A percentile compares a stretch with the other conserved stretches of the same genome.
Conservation (phyloP, 139 green algal genomes). For the Picochlorum sp. region DNA sequence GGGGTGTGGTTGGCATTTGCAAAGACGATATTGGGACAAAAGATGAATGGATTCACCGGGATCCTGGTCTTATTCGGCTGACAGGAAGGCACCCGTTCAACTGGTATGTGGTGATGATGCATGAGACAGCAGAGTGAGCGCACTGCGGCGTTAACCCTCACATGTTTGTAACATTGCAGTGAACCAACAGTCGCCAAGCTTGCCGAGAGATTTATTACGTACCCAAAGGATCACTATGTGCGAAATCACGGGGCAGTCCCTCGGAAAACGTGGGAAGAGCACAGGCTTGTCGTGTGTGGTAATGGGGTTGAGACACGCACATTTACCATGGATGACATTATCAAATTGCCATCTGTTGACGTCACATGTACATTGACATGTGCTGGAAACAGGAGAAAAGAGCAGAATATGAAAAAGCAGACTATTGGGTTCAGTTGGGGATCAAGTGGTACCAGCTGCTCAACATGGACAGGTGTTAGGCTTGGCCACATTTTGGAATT, state of each 20-base stretch:
- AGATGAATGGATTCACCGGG: slow-evolving; percentile 43
- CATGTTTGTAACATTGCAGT: slow-evolving; percentile 19
- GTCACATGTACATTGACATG: slow-evolving; percentile 79
- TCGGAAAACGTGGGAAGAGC: slow-evolving; percentile 31
- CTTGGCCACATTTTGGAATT: slow-evolving; percentile 72
- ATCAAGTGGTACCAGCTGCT: slow-evolving; percentile 52
- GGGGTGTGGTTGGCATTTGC: too few relatives aligned
- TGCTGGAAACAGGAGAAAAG: slow-evolving; percentile 92
- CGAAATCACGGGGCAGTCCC: slow-evolving; percentile 88
- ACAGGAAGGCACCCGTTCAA: slow-evolving; percentile 94
- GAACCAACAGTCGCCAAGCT: slow-evolving; percentile 78
- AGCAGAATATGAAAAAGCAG: slow-evolving; percentile 99
- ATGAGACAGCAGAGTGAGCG: too few relatives aligned
- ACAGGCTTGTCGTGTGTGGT: slow-evolving; percentile 66
- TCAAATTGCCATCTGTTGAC: slow-evolving; percentile 56
- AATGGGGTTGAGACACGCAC: slow-evolving; percentile 56
- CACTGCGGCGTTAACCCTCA: too few relatives aligned
- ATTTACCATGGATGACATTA: slow-evolving; percentile 87
- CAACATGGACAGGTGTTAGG: slow-evolving; percentile 87
- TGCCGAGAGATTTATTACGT: slow-evolving; percentile 71
- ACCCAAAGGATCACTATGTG: slow-evolving; percentile 70
- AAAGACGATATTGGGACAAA: slow-evolving; percentile 36
- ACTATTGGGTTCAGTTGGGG: slow-evolving; percentile 93
- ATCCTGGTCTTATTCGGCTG: slow-evolving; percentile 70
- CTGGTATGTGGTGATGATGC: not conserved